These are phyloP conservation scores for Skeletonema potamos DNA, from an alignment of 108 stramenopile species.

Conservation along the genomic window DNA sequence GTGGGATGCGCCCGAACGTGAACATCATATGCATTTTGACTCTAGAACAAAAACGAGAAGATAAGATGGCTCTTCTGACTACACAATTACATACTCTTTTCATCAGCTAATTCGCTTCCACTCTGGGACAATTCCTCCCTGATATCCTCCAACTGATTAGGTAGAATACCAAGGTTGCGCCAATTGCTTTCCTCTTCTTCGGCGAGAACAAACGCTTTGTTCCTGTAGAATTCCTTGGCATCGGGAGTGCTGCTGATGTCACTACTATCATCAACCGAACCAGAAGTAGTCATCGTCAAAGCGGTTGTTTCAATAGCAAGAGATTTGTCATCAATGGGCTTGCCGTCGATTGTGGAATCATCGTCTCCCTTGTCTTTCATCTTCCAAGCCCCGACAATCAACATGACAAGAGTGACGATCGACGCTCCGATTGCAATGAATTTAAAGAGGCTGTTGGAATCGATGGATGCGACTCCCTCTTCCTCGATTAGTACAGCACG, in stretches of 20 bases:
- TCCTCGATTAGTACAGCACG: not conserved
- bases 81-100: not conserved
- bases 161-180: conserved; percentile 1
- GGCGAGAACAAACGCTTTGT: conserved; percentile 19
- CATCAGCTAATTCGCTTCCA: not conserved
- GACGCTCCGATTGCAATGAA: not conserved
- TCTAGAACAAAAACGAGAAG: not conserved
- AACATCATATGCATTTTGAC: no score
- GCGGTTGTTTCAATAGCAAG: not conserved
- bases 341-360: not conserved
- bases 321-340: not conserved
- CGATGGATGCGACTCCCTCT: not conserved
- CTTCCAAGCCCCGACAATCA: not conserved
- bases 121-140: not conserved
- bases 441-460: not conserved
- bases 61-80: not conserved
- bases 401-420: not conserved
- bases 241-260: not conserved
- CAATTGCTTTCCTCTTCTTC: conserved; percentile 18
- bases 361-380: not conserved
- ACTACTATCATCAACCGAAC: not conserved
- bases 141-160: not conserved
- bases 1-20: no score
- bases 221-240: not conserved
- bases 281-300: not conserved